Percentiles rank a stretch among this genome's conserved stretches.
Evolutionary conservation across 2,329 filamentous ascomycete genomes (phyloP).

Genomic region (Botryotinia globosa): DNA sequence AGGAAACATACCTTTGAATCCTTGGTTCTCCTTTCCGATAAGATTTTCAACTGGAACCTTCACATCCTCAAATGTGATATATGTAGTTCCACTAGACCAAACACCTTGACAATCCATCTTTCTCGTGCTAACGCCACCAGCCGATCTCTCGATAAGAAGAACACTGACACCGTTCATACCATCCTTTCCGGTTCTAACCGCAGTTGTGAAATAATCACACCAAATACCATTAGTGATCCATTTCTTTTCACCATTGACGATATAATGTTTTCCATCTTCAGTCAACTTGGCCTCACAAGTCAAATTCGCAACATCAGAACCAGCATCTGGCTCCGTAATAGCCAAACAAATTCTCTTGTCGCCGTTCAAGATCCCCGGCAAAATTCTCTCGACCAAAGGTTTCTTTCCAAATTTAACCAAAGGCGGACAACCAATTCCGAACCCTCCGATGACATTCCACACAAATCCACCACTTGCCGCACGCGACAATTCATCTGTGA

Average conservation of each 20-base stretch:
- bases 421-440: constrained; percentile 89
- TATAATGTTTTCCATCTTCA: constrained; percentile 97
- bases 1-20: constrained; percentile 68
- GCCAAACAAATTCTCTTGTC: constrained; percentile 98
- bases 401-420: constrained; percentile 47
- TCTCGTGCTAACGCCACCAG: constrained; percentile 83
- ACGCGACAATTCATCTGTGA: constrained; percentile 92
- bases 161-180: constrained; percentile 94
- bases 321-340: constrained; percentile 95
- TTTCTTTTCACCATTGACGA: constrained; percentile 99
- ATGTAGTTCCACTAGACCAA: constrained; percentile 92
- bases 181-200: constrained; percentile 80
- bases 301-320: constrained; percentile 91
- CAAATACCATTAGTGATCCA: constrained; percentile 99
- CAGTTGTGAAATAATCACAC: constrained; percentile 96
- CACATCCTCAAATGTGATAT: constrained; percentile 97
- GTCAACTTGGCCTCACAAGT: constrained; percentile 93
- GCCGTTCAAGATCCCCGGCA: constrained; percentile 82
- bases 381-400: constrained; percentile 65
- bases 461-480: constrained; percentile 88
- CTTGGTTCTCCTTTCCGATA: constrained; percentile 95
- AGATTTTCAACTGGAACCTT: constrained; percentile 99
- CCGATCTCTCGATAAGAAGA: constrained; percentile 83
- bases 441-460: constrained; percentile 97
- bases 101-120: constrained; percentile 99